Percentiles rank a stretch among this genome's conserved stretches.
These are phyloP conservation scores for Brasenia schreberi DNA, from an alignment of 164 flowering plant genomes.

Conservation along the genomic window DNA sequence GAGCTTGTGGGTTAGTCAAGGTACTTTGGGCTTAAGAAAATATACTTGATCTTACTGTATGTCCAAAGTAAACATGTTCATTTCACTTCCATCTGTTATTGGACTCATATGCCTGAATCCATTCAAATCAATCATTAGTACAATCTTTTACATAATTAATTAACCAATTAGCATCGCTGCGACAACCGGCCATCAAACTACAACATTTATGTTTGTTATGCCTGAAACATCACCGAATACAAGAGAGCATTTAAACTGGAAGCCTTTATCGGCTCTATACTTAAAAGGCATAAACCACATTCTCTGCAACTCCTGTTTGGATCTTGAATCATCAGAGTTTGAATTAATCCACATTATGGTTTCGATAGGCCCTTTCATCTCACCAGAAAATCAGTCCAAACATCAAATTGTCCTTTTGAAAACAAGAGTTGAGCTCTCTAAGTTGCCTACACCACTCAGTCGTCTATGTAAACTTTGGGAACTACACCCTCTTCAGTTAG, in stretches of 20 bases:
- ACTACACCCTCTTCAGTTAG: slow-evolving; percentile 12
- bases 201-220: not conserved
- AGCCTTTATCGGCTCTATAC: not conserved
- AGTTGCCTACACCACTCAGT: slow-evolving; percentile 25
- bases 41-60: too few relatives aligned
- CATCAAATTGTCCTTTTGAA: slow-evolving; percentile 8
- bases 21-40: too few relatives aligned
- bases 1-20: too few relatives aligned
- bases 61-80: too few relatives aligned
- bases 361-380: slow-evolving; percentile 18
- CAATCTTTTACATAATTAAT: too few relatives aligned
- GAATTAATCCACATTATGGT: slow-evolving; percentile 5
- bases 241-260: not conserved
- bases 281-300: slow-evolving; percentile 7
- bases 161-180: too few relatives aligned
- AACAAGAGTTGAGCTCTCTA: slow-evolving; percentile 16
- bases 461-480: slow-evolving; percentile 27
- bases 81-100: too few relatives aligned
- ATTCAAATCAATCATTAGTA: too few relatives aligned
- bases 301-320: slow-evolving; percentile 18
- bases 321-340: slow-evolving; percentile 13
- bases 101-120: too few relatives aligned
- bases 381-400: not conserved
- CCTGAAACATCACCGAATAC: not conserved
- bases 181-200: too few relatives aligned